A percentile compares a stretch with the other conserved stretches of the same genome.
These are phyloP conservation scores for Parascedosporium putredinis DNA, from an alignment of 2,329 filamentous ascomycete genomes.

Conservation along the genomic window DNA sequence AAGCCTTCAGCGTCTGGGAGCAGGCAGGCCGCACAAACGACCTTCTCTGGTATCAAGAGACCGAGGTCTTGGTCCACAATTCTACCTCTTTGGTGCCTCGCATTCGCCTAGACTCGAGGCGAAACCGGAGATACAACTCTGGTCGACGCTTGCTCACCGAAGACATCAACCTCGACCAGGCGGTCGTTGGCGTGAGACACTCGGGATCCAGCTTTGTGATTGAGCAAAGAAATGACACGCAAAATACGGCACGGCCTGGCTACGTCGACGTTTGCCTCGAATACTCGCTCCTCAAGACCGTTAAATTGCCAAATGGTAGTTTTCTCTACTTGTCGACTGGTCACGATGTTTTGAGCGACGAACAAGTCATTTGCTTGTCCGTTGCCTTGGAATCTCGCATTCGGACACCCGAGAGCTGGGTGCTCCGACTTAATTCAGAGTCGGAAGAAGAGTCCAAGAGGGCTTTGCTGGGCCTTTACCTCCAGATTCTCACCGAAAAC, in stretches of 20 bases:
- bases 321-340: not conserved
- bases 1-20: not conserved
- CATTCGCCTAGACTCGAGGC: not conserved
- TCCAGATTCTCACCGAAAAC: not conserved
- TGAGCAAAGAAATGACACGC: not conserved
- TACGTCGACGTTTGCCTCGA: slow-evolving; percentile 1
- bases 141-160: not conserved
- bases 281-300: not conserved
- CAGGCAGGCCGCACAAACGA: not conserved
- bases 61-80: not conserved
- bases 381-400: not conserved
- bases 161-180: not conserved
- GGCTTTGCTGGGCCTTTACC: not conserved
- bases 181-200: not conserved
- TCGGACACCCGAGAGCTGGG: not conserved
- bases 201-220: not conserved
- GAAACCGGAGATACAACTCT: slow-evolving; percentile 1
- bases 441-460: not conserved
- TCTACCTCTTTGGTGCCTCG: not conserved
- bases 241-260: not conserved
- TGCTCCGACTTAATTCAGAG: not conserved
- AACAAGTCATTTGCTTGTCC: not conserved
- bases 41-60: not conserved
- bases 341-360: not conserved
- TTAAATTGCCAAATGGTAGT: not conserved